A percentile compares a stretch with the other conserved stretches of the same genome.
These are phyloP conservation scores for Rhizopogon hawkerae DNA, from an alignment of 1,284 basidiomycete genomes.

Conservation along the genomic window DNA sequence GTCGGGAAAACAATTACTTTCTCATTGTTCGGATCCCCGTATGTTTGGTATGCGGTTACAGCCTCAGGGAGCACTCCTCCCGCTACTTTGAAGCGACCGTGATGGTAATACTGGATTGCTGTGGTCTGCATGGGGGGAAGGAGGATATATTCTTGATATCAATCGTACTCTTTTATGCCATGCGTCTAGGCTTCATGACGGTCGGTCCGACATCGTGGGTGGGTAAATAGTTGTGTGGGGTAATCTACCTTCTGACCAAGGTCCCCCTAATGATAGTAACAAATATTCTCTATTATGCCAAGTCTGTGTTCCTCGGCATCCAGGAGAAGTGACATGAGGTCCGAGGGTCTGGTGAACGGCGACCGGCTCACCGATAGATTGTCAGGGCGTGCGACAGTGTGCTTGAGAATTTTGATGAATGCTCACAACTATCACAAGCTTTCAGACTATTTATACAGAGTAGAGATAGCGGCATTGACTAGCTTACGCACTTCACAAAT, in stretches of 20 bases:
- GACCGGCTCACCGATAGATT: not conserved
- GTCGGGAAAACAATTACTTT: slow-evolving; percentile 16
- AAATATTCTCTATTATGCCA: no score
- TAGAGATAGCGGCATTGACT: not conserved
- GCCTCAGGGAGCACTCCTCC: slow-evolving; percentile 19
- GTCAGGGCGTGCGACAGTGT: not conserved
- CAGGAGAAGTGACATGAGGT: no score
- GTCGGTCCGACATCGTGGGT: not conserved
- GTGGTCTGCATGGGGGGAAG: slow-evolving; percentile 3
- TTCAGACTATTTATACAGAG: slow-evolving; percentile 10
- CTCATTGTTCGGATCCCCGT: slow-evolving; percentile 17
- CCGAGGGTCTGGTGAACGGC: not conserved
- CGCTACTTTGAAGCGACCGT: slow-evolving; percentile 17
- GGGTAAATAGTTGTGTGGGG: not conserved
- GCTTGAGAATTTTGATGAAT: not conserved
- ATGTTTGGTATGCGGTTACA: slow-evolving; percentile 16
- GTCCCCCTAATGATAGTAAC: not conserved
- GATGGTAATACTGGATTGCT: slow-evolving; percentile 14
- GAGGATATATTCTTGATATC: not conserved
- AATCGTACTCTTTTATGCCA: not conserved
- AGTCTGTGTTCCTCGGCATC: no score
- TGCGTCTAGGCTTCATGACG: not conserved
- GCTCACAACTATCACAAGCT: not conserved
- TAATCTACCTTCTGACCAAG: not conserved
- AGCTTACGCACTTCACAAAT: not conserved